Base-by-base conservation (phyloP, 768 basidiomycete genomes). In the Dendrothele bispora region DNA sequence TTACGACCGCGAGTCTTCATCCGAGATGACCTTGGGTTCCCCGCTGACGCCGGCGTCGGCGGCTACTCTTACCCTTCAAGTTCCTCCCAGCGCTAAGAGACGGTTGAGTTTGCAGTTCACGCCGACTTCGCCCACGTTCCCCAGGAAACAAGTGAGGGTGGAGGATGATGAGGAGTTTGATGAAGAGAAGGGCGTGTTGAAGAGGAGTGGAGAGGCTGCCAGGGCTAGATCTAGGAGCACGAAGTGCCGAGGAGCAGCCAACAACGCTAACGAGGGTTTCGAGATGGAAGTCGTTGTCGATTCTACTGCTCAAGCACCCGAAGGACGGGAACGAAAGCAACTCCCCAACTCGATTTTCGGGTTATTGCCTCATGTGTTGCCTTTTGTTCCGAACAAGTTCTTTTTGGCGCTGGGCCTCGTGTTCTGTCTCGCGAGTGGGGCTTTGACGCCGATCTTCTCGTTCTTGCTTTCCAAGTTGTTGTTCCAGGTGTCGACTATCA, bases 381-480 rank as follows among this genome's bases (percentile, higher is more conserved):
- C 86, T 2, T 81, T 80, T 0, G 69, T 97, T 22, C 93, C 94
- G 0, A 62, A 78, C 60, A 97, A 95, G 58, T 72, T 74, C 4
- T 53, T 90, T 35, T 64, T 97, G 50, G 57, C 82, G 61, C 24
- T 89, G 43, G 94, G 94, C 15, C 71, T 95, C 21, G 2, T 83
- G 48, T 59, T 79, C n/a, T 85, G 86, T 48, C 53, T 92, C 34
- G 64, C 79, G 44, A 87, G 83, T 55, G 95, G 97, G 18, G 78
- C 88, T 3, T 82, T 88, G 73, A 97, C 93, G 0, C 95, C 97
- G 3, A 49, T 98, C 37, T 99, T 98, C 75, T 94, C 95, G 2
- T 91, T 78, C 72, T 78, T 94, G 53, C 83, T 97, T 57, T 89
- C 92, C 7, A 77, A 77, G 7, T 78, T 98, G 12, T 77, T 95